phyloP scores from a whole-genome alignment of 2,329 filamentous ascomycete species.

The Sclerotinia trifoliorum region DNA sequence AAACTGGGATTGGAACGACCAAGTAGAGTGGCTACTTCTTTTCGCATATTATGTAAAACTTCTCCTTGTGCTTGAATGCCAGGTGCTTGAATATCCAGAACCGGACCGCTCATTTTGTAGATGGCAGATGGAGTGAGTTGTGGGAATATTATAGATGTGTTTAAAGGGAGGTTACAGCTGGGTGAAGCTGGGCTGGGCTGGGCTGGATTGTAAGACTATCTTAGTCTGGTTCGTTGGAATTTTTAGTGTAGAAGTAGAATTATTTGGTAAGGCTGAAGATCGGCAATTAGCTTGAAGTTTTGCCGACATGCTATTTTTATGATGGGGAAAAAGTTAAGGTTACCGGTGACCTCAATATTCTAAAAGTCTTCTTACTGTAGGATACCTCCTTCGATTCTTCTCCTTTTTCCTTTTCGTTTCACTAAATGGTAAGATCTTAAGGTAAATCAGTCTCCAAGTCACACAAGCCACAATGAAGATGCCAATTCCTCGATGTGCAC shows the following conservation, averaged over 20 bases:
- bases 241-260: constrained; percentile 2
- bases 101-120: constrained; percentile 29
- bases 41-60: constrained; percentile 61
- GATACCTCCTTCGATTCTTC: too few species aligned
- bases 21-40: constrained; percentile 74
- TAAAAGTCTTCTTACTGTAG: too few species aligned
- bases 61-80: constrained; percentile 65
- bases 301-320: constrained; percentile 7
- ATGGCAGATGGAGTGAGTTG: neutral
- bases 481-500: neutral
- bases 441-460: neutral
- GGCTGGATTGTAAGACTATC: too few species aligned
- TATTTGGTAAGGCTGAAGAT: constrained; percentile 19
- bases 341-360: too few species aligned
- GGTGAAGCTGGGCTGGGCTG: neutral
- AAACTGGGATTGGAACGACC: constrained; percentile 67
- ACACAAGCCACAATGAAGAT: too few species aligned
- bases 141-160: neutral
- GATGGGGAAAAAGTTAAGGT: neutral
- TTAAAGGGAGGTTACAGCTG: neutral
- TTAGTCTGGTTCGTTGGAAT: neutral
- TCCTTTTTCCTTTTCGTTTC: neutral
- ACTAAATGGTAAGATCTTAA: neutral
- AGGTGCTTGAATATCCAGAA: constrained; percentile 51
- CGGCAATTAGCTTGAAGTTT: constrained; percentile 7